Evolutionary conservation across 2,329 filamentous ascomycete genomes (phyloP), one percentile per base, ranked within the genome.

Genomic region (Chrysoporthe deuterocubensis): DNA sequence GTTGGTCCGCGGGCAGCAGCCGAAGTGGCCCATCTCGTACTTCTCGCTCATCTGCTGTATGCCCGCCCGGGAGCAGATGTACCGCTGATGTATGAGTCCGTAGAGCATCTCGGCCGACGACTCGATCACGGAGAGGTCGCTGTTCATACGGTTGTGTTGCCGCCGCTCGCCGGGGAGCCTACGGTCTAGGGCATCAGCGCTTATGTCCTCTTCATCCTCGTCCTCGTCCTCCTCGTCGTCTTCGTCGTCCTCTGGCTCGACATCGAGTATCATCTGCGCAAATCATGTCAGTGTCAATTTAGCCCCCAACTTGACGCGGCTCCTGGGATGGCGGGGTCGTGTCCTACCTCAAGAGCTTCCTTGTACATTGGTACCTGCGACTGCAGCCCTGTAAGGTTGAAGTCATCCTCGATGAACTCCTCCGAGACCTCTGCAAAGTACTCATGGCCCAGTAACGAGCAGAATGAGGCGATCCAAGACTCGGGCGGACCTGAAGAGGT

Each of bases 11-110:
- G 96, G 96, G 78, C 96, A 99, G 73, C 91, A 90, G 64, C 96
- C 96, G 77, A 99, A 99, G 82, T 99, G 95, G 70, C 94, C 92
- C 61, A 97, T 86, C 80, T 98, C 95, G 83, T 98, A 99, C 80
- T 99, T 99, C 80, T 99, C 96, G 71, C 94, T 93, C 96, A 99
- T 99, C 78, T 97, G 94, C 81, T 98, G 95, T 75, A 99, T 98
- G 64, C 96, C 96, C 2, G 93, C 93, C 68, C 96, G 88, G 34
- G 94, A 97, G 76, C 94, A 98, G 81, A 99, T 98, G 81, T 97
- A 99, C 67, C 96, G 92, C 80, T 98, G 96, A 81, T 99, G 96
- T 79, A 99, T 99, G 69, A 99, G 87, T 52, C 96, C 96, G 81
- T 99, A 99, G 34, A 99, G 90, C 83, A 98, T 90, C 83, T 99